Percentiles rank a stretch among this genome's conserved stretches.
Conservation (phyloP, 2,329 filamentous ascomycete species). For the Aspergillus tanneri region DNA sequence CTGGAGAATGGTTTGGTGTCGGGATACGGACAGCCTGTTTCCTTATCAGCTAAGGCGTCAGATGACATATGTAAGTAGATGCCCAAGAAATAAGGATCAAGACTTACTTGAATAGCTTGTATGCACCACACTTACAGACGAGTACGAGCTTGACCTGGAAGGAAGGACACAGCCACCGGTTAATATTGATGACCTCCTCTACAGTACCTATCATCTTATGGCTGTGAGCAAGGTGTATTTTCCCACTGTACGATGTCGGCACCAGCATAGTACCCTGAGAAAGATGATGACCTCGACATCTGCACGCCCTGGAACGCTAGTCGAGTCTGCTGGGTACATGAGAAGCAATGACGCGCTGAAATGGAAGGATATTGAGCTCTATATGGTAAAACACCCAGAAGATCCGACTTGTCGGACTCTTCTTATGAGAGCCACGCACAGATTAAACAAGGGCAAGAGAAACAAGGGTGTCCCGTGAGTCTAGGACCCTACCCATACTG, state of each 20-base stretch:
- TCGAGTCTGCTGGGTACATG: slow-evolving; percentile 17
- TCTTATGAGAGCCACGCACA: slow-evolving; percentile 21
- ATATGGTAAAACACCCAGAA: slow-evolving; percentile 24
- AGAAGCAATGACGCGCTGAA: slow-evolving; percentile 20
- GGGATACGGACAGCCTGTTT: slow-evolving; percentile 16
- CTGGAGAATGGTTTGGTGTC: slow-evolving; percentile 17
- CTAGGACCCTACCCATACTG: background rate
- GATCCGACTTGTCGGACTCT: slow-evolving; percentile 19
- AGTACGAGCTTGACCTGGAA: slow-evolving; percentile 16
- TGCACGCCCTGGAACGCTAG: slow-evolving; percentile 18
- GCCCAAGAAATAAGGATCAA: background rate
- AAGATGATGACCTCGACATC: slow-evolving; percentile 23
- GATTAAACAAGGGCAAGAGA: slow-evolving; percentile 23
- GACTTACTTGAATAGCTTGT: slow-evolving; percentile 15
- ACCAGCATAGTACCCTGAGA: slow-evolving; percentile 17
- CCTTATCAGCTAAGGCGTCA: slow-evolving; percentile 11
- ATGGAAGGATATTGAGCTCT: slow-evolving; percentile 27
- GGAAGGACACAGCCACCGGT: slow-evolving; percentile 15
- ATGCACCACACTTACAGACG: slow-evolving; percentile 14
- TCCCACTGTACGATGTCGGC: slow-evolving; percentile 10
- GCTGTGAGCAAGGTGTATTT: slow-evolving; percentile 13
- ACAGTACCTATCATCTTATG: slow-evolving; percentile 20
- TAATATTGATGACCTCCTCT: slow-evolving; percentile 16
- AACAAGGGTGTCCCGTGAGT: slow-evolving; percentile 22
- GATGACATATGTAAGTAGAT: slow-evolving; percentile 14